A percentile compares a stretch with the other conserved stretches of the same genome.
Conservation (phyloP, 768 basidiomycete species). For the Rhodosporidiobolus sp. region DNA sequence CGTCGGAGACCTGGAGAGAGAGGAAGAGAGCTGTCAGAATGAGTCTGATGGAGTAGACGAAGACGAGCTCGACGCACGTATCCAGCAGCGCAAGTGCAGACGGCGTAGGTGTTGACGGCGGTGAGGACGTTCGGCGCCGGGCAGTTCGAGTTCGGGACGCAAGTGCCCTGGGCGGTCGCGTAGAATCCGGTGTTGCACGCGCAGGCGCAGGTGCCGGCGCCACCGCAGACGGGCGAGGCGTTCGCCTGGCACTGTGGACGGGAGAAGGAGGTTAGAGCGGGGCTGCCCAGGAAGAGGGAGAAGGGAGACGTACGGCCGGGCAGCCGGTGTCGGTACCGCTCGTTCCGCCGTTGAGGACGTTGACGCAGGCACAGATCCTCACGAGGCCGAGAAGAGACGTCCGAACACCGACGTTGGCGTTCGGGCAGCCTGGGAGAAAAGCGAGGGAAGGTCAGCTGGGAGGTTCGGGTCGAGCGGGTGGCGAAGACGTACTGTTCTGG, state of each 20-base stretch:
- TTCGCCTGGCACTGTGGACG: slow-evolving; percentile 16
- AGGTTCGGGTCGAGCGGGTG: not conserved
- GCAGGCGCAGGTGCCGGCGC: slow-evolving; percentile 13
- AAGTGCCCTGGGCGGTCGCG: not conserved
- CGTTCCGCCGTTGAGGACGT: slow-evolving; percentile 13
- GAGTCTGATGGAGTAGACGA: not conserved
- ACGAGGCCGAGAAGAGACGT: slow-evolving; percentile 4
- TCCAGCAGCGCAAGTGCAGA: slow-evolving; percentile 10
- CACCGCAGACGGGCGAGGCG: slow-evolving; percentile 11
- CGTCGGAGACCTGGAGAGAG: not conserved
- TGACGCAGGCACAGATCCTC: slow-evolving; percentile 19
- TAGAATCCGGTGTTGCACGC: slow-evolving; percentile 10
- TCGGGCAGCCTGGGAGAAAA: slow-evolving; percentile 4
- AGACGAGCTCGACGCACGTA: not conserved
- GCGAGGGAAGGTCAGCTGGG: not conserved
- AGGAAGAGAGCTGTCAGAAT: not conserved
- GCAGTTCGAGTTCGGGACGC: slow-evolving; percentile 12
- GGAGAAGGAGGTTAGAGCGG: not conserved
- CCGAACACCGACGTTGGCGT: slow-evolving; percentile 6
- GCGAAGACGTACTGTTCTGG: not conserved
- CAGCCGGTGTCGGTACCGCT: not conserved
- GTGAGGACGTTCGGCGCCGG: not conserved
- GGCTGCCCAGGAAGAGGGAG: no score
- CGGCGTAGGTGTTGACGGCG: not conserved
- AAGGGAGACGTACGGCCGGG: not conserved